Base-by-base conservation (phyloP, 768 basidiomycete genomes). In the Cyclocybe aegerita region DNA sequence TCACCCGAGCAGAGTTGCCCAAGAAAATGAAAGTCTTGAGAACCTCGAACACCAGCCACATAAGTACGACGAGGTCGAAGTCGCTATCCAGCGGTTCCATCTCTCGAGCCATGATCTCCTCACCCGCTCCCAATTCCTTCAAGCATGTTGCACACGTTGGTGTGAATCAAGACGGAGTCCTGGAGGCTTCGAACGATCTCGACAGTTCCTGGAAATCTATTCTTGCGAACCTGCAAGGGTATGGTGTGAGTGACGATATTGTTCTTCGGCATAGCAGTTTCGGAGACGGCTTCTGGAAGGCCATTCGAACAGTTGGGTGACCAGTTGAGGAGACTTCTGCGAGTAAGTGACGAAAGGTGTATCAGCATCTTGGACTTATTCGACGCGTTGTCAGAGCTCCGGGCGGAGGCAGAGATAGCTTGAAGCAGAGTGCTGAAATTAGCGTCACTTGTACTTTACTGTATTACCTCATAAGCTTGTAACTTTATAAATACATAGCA, bases 131-230 rank as follows among this genome's bases (percentile, higher is more conserved):
- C 4, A 74, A 81, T 49, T 81, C 85, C 15, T 88, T 87, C 63
- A 77, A 79, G 49, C 86, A 88, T 58, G 72, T 86, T 47, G 76
- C 80, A 15, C 86, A 88, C 61, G 76, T 87, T 44, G 85, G 85
- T 7, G 65, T 84, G 43, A 77, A 75, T 57, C 69, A 57, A 33
- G 68, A 73, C 7, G 81, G 80, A 4, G 64, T 67, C 47, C 72
- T 82, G 55, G 81, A 83, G 65, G 72, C 78, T 7, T 79, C 78
- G 40, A 75, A 73, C 43, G 77, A 75, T 52, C 68, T 82, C 36
- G 79, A 82, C 41, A 73, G 76, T 0, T 72, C 77, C 23, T 85
- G 82, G 83, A 74, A 70, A 52, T 60, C 61, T 35, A 69, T 73
- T 42, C 65, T 78, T 41, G 66, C 71, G 16, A 61, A 70, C 38